A percentile compares a stretch with the other conserved stretches of the same genome.
Evolutionary conservation across 768 basidiomycete species (phyloP).

Genomic region (Leccinum fibrillosum): DNA sequence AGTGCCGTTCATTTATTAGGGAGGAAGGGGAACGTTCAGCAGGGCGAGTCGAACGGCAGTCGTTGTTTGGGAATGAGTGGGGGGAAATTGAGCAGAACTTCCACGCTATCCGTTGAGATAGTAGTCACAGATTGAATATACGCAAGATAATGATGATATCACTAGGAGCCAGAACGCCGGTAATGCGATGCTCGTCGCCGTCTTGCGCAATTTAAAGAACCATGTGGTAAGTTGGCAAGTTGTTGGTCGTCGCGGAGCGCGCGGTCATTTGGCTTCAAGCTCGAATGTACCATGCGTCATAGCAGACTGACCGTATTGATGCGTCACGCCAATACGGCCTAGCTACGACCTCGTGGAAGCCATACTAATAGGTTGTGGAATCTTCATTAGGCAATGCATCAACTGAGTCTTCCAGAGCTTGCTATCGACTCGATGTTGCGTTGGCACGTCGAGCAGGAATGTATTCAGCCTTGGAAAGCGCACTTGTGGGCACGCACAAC

Average conservation of each 20-base stretch:
- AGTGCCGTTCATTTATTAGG: constrained; percentile 4
- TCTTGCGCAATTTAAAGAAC: not conserved
- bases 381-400: no score
- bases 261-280: not conserved
- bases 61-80: not conserved
- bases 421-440: not conserved
- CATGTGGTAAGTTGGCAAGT: no score
- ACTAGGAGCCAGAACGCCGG: not conserved
- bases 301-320: not conserved
- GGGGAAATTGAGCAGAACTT: not conserved
- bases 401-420: no score
- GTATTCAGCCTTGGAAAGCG: not conserved
- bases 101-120: not conserved
- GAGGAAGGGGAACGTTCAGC: not conserved
- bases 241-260: no score
- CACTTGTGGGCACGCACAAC: not conserved
- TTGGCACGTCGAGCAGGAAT: not conserved
- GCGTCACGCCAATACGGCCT: not conserved
- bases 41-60: not conserved
- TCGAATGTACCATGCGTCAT: not conserved
- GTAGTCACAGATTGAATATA: not conserved
- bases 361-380: no score
- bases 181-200: not conserved
- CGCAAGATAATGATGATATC: not conserved
- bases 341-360: not conserved